phyloP scores from a whole-genome alignment of 441 rosid genomes.

The Viola pubescens region DNA sequence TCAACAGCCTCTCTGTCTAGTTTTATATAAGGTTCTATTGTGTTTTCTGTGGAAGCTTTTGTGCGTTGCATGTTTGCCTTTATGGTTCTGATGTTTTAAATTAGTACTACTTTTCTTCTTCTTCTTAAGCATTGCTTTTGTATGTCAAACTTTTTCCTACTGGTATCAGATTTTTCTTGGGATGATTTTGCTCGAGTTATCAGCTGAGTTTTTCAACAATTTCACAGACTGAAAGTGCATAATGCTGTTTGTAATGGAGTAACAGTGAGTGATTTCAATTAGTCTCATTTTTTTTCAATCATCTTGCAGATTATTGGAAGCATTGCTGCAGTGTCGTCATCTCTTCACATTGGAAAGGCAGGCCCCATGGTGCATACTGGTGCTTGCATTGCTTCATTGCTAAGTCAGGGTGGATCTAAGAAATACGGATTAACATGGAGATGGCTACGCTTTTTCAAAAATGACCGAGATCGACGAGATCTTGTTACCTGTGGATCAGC shows the following conservation, averaged over 20 bases:
- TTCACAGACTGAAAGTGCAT: too few relatives aligned
- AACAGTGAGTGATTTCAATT: neutral
- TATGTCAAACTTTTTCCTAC: too few relatives aligned
- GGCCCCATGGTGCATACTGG: constrained; percentile 93
- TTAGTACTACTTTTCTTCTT: too few relatives aligned
- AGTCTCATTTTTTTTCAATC: constrained; percentile 4
- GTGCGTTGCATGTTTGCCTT: too few relatives aligned
- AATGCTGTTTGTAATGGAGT: neutral
- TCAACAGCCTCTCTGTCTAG: too few relatives aligned
- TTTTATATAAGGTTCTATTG: too few relatives aligned
- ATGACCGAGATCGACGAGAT: constrained; percentile 79
- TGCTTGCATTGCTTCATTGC: constrained; percentile 71
- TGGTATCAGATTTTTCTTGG: too few relatives aligned
- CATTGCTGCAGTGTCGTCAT: constrained; percentile 70
- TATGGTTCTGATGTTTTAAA: too few relatives aligned
- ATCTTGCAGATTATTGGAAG: constrained; percentile 61
- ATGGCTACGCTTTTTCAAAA: constrained; percentile 65
- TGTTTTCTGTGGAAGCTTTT: too few relatives aligned
- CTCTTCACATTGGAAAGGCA: constrained; percentile 81
- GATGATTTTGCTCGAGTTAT: too few relatives aligned
- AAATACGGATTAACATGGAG: constrained; percentile 60
- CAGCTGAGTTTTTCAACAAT: too few relatives aligned
- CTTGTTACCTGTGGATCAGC: constrained; percentile 87
- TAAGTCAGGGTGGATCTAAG: constrained; percentile 80
- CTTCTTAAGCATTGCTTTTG: too few relatives aligned